These are phyloP conservation scores for Neurospora crassa DNA, from an alignment of 2,329 filamentous ascomycete genomes.

Conservation along the genomic window DNA sequence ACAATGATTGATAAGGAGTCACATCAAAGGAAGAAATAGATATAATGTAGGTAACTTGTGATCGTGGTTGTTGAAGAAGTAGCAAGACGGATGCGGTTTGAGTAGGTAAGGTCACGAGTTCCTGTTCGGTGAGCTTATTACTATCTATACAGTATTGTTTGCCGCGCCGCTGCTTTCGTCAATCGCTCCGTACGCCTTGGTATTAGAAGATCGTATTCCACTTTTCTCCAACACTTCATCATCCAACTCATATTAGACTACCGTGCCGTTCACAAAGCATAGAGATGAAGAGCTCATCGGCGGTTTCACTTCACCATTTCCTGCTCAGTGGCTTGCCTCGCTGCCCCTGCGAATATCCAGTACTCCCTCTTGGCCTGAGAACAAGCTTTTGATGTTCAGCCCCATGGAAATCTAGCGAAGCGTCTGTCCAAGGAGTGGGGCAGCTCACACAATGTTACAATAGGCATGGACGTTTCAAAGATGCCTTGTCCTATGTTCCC, in stretches of 20 bases:
- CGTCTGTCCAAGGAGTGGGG: too few relatives aligned
- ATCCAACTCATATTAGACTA: neutral
- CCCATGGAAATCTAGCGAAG: too few relatives aligned
- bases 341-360: neutral
- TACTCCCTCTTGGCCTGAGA: neutral
- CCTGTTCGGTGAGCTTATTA: too few relatives aligned
- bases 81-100: neutral
- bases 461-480: neutral
- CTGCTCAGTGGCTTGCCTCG: neutral
- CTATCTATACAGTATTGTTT: too few relatives aligned
- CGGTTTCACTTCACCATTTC: neutral
- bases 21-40: neutral
- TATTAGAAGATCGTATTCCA: too few relatives aligned
- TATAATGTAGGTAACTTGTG: neutral
- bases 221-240: neutral
- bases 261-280: too few relatives aligned
- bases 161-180: too few relatives aligned
- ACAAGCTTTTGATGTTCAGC: too few relatives aligned
- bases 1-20: neutral
- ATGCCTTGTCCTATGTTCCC: neutral
- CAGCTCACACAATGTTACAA: too few relatives aligned
- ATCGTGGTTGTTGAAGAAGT: neutral
- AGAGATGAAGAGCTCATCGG: neutral
- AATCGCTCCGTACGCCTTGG: too few relatives aligned
- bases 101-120: neutral